Base-by-base conservation (phyloP, 2,329 filamentous ascomycete genomes). In the Neophaeococcomyces mojaviensis region DNA sequence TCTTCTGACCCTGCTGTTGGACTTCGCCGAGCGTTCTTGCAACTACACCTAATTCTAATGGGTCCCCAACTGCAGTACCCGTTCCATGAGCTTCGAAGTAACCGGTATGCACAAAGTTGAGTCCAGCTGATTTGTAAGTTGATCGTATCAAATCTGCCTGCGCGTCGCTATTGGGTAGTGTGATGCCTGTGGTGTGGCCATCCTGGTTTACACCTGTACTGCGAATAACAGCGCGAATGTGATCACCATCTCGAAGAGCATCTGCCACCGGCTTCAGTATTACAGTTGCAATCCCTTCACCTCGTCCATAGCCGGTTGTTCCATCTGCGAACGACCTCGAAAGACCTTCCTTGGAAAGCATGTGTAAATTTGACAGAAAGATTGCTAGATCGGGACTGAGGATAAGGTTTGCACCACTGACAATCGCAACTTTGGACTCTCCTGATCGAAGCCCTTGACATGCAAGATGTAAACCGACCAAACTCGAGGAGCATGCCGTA, bases 271-370 rank as follows among this genome's bases (percentile, higher is more conserved):
- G 62, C 50, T 74, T 74, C 8, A 75, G 43, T 0, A 71, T 46
- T 5, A 74, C 30, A 20, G 60, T 55, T 2, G 58, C 66, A 10
- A 67, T 57, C 4, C 65, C 72, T 53, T 76, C 72, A 2, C 70
- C 71, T 12, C 70, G 62, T 0, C 59, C 65, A 48, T 74, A 75
- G 1, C 72, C 72, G 43, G 67, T 62, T 1, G 66, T 69, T 10
- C 58, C 53, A 5, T 61, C 50, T 46, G 72, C 70, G 40, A 65
- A 68, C 2, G 55, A 60, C 18, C 61, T 49, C 22, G 58, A 65
- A 35, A 22, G 15, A 26, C 33, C 47, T 7, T 24, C 20, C 4
- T 19, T 19, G 6, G 19, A 19, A 4, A 40, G 22, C 4, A 32
- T 7, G 18, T 35, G 16, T 52, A 40, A 6, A 10, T 6, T 28